These are phyloP conservation scores for Aspergillus steynii DNA, from an alignment of 495 filamentous ascomycete genomes.

Conservation along the genomic window DNA sequence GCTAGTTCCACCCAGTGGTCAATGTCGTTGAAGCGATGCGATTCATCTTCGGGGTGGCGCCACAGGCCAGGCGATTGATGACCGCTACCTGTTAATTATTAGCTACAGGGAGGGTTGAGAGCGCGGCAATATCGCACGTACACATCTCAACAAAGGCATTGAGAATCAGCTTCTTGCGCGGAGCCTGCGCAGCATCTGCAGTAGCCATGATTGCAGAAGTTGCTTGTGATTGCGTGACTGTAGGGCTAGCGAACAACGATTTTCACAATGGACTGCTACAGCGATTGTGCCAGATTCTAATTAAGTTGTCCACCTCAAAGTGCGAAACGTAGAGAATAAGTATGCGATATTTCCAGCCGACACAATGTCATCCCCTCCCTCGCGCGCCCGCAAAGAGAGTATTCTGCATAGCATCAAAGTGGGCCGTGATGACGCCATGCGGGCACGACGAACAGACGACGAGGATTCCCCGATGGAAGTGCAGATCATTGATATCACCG, in stretches of 20 bases:
- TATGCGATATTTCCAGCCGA: background rate
- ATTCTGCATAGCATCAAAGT: slow-evolving; percentile 39
- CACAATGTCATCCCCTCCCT: slow-evolving; percentile 5
- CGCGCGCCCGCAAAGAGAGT: background rate
- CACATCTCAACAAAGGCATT: slow-evolving; percentile 63
- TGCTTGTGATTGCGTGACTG: background rate
- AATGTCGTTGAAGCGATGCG: slow-evolving; percentile 54
- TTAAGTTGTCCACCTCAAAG: background rate
- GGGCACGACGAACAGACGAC: slow-evolving; percentile 6
- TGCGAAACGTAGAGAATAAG: background rate
- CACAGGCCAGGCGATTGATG: slow-evolving; percentile 57
- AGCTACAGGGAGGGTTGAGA: background rate
- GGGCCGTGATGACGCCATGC: slow-evolving; percentile 44
- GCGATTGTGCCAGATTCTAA: background rate
- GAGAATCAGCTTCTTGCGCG: slow-evolving; percentile 53
- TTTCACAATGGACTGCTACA: no score
- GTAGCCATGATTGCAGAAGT: slow-evolving; percentile 5
- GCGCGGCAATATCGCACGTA: slow-evolving; percentile 18
- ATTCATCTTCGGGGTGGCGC: slow-evolving; percentile 55
- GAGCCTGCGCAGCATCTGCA: slow-evolving; percentile 8
- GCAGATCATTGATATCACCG: background rate
- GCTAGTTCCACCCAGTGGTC: slow-evolving; percentile 53
- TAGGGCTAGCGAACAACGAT: background rate
- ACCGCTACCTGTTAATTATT: slow-evolving; percentile 40
- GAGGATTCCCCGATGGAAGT: background rate